Conservation (phyloP, 2,329 filamentous ascomycete genomes). For the Emergomyces pasteurianus region DNA sequence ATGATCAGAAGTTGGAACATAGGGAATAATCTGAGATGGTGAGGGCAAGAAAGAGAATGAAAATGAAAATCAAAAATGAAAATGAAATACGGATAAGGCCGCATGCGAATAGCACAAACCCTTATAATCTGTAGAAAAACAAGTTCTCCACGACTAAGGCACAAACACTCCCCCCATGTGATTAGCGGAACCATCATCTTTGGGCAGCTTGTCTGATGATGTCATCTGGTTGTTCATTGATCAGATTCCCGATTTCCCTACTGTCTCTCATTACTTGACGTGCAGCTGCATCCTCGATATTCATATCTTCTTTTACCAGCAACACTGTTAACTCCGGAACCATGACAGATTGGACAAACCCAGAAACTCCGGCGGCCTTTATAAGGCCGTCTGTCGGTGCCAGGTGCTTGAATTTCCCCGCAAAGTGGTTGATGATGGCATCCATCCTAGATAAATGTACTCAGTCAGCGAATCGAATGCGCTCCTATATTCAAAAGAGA, state of each 20-base stretch:
- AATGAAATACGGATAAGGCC: neutral
- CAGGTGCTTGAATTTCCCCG: slow-evolving; percentile 46
- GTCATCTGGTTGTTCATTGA: slow-evolving; percentile 55
- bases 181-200: slow-evolving; percentile 8
- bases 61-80: neutral
- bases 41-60: neutral
- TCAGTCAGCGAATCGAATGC: neutral
- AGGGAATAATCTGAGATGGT: neutral
- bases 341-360: slow-evolving; percentile 61
- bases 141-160: neutral
- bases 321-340: slow-evolving; percentile 55
- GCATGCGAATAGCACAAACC: neutral
- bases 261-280: slow-evolving; percentile 53
- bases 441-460: slow-evolving; percentile 30
- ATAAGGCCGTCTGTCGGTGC: slow-evolving; percentile 55
- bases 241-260: slow-evolving; percentile 51
- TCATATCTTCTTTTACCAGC: slow-evolving; percentile 49
- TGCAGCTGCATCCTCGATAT: slow-evolving; percentile 34
- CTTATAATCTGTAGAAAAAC: neutral
- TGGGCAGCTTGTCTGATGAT: slow-evolving; percentile 26
- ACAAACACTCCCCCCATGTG: neutral
- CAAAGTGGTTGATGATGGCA: slow-evolving; percentile 51
- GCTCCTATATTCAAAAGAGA: slow-evolving; percentile 6
- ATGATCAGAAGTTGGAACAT: neutral
- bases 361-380: slow-evolving; percentile 52